Evolutionary conservation across 192 early-diverging fungal genomes (phyloP).

Genomic region (Coemansia sp.): DNA sequence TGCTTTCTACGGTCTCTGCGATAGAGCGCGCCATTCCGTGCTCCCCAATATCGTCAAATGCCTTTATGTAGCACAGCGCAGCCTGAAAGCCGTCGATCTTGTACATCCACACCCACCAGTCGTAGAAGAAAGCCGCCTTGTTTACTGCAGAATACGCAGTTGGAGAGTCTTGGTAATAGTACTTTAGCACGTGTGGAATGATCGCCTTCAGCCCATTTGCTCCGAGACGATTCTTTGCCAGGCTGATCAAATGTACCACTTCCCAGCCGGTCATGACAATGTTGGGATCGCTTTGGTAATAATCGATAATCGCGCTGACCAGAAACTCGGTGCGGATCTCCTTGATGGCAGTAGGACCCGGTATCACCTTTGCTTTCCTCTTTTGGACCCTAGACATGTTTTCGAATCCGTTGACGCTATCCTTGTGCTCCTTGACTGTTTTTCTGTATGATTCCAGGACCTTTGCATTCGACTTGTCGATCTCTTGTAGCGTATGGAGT

Average conservation of each 20-base stretch:
- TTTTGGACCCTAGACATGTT: not conserved
- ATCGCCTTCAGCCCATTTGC: not conserved
- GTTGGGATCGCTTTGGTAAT: not conserved
- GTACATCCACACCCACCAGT: not conserved
- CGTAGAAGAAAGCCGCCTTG: not conserved
- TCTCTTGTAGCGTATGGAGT: not conserved
- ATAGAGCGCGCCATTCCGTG: not conserved
- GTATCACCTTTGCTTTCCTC: not conserved
- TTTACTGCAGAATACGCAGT: not conserved
- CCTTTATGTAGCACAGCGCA: not conserved
- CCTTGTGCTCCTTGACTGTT: not conserved
- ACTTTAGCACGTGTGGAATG: not conserved
- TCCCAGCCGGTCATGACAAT: slow-evolving; percentile 2
- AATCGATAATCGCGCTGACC: not conserved
- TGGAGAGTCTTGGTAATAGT: not conserved
- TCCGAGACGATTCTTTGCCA: not conserved
- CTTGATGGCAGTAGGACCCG: not conserved
- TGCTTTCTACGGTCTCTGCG: not conserved
- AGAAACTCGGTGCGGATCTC: not conserved
- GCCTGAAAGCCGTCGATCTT: not conserved
- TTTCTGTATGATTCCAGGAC: not conserved
- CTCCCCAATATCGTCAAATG: not conserved
- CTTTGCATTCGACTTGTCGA: not conserved
- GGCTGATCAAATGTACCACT: not conserved
- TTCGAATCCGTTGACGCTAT: not conserved